These are phyloP conservation scores for Suillus discolor DNA, from an alignment of 768 basidiomycete species.

Conservation along the genomic window DNA sequence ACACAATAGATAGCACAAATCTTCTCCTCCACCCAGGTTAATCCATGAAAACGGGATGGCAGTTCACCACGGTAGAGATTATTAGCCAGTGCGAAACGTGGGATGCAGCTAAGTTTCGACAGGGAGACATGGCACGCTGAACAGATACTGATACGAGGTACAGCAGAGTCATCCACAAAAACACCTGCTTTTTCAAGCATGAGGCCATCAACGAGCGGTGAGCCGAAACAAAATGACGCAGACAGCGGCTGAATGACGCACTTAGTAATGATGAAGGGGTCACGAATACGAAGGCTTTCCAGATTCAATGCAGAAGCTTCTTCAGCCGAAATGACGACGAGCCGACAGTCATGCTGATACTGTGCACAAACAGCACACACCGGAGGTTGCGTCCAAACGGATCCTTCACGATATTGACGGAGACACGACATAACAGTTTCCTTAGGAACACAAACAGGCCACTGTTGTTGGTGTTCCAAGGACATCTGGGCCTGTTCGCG, in stretches of 20 bases:
- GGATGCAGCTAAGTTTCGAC: neutral
- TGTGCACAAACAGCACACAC: neutral
- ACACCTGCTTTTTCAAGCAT: neutral
- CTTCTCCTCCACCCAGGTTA: conserved; percentile 35
- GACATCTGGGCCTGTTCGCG: too few relatives aligned
- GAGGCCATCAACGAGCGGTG: neutral
- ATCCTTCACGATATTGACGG: too few relatives aligned
- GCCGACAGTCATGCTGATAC: neutral
- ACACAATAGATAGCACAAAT: conserved; percentile 27
- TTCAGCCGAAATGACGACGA: neutral
- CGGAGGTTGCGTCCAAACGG: neutral
- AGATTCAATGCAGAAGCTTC: neutral
- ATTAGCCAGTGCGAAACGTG: neutral
- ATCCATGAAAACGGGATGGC: neutral
- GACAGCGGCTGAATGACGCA: neutral
- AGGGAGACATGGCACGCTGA: neutral
- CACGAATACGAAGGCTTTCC: neutral
- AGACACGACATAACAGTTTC: too few relatives aligned
- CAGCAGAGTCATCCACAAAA: neutral
- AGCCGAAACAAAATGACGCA: neutral
- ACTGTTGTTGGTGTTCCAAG: too few relatives aligned
- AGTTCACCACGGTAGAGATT: neutral
- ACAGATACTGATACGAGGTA: neutral
- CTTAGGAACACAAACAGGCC: too few relatives aligned
- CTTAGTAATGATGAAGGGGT: neutral